Evolutionary conservation across 139 green algal genomes (phyloP).

Genomic region (Bryopsis sp.): DNA sequence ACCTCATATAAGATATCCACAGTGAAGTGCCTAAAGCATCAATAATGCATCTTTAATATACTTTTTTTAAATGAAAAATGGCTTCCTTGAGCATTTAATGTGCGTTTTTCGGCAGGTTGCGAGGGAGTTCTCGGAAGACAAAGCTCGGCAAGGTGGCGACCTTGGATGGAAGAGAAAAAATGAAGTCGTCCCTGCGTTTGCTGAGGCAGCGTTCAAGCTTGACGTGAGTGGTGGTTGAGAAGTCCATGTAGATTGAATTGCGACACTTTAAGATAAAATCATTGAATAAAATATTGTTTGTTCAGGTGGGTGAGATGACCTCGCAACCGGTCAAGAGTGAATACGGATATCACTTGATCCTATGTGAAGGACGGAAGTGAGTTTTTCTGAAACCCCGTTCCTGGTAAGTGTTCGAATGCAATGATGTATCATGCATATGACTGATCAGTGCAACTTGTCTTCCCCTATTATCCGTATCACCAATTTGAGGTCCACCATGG

Average conservation of each 20-base stretch:
- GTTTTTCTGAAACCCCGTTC: too few relatives aligned
- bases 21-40: not conserved
- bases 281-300: slow-evolving; percentile 6
- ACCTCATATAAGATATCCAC: not conserved
- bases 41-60: not conserved
- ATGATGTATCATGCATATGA: too few relatives aligned
- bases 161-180: slow-evolving; percentile 38
- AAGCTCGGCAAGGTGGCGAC: slow-evolving; percentile 36
- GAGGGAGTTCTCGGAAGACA: slow-evolving; percentile 29
- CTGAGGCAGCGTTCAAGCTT: slow-evolving; percentile 40
- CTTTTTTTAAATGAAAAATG: not conserved
- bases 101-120: slow-evolving; percentile 32
- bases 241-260: not conserved
- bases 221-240: slow-evolving; percentile 21
- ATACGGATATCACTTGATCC: slow-evolving; percentile 46
- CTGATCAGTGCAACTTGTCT: too few relatives aligned
- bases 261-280: not conserved
- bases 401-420: too few relatives aligned
- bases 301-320: slow-evolving; percentile 40
- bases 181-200: slow-evolving; percentile 38
- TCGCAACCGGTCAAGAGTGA: slow-evolving; percentile 28
- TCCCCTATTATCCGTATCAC: too few relatives aligned
- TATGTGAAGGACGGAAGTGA: slow-evolving; percentile 36
- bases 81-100: not conserved
- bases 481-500: too few relatives aligned